A percentile compares a stretch with the other conserved stretches of the same genome.
Evolutionary conservation across 306 rosid genomes (phyloP).

Genomic region (Cicer cuneatum): DNA sequence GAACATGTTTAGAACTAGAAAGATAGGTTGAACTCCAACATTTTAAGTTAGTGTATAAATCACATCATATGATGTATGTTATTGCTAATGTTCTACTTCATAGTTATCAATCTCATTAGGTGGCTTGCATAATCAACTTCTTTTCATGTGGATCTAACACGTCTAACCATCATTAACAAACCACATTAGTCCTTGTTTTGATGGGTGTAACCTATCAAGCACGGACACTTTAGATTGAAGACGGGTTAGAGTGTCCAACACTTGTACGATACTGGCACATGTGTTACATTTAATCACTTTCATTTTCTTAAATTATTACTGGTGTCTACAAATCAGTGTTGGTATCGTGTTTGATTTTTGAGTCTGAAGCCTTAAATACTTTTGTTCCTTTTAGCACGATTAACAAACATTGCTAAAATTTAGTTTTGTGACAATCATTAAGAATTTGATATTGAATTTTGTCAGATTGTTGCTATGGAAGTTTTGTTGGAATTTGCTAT

Average conservation of each 20-base stretch:
- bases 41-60: background rate
- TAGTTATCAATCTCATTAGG: background rate
- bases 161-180: background rate
- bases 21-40: background rate
- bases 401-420: too few species aligned
- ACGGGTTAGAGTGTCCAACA: background rate
- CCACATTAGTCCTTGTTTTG: background rate
- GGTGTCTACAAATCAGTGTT: background rate
- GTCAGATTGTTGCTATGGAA: conserved; percentile 78
- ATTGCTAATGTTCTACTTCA: conserved; percentile 17
- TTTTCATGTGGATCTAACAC: conserved; percentile 1
- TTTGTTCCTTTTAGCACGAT: too few species aligned
- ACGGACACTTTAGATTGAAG: background rate
- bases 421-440: too few species aligned
- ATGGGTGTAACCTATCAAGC: too few species aligned
- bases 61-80: background rate
- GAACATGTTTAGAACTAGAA: background rate
- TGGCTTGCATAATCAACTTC: background rate
- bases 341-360: background rate
- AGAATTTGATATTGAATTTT: background rate
- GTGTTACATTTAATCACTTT: background rate
- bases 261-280: background rate
- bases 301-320: background rate
- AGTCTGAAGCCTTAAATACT: background rate
- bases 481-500: conserved; percentile 88